A percentile compares a stretch with the other conserved stretches of the same genome.
These are phyloP conservation scores for Pseudoperonospora humuli DNA, from an alignment of 352 stramenopile genomes.

Conservation along the genomic window DNA sequence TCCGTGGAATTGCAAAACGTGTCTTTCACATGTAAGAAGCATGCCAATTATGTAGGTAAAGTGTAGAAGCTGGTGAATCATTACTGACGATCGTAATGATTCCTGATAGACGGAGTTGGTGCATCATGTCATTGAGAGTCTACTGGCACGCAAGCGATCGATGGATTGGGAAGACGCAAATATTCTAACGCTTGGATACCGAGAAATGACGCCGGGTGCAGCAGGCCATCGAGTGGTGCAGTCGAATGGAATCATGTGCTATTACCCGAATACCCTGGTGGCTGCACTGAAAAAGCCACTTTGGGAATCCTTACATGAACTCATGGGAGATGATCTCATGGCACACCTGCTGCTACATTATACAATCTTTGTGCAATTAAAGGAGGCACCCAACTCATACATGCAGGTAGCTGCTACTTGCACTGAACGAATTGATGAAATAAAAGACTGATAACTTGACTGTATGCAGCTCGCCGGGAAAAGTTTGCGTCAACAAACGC, in stretches of 20 bases:
- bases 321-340: slow-evolving; percentile 64
- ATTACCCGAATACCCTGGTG: slow-evolving; percentile 71
- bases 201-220: slow-evolving; percentile 31
- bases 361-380: slow-evolving; percentile 40
- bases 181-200: slow-evolving; percentile 63
- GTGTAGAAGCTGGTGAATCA: background rate
- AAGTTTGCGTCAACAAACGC: slow-evolving; percentile 35
- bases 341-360: slow-evolving; percentile 59
- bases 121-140: slow-evolving; percentile 40
- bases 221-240: slow-evolving; percentile 43
- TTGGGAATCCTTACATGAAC: slow-evolving; percentile 42
- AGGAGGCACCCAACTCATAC: slow-evolving; percentile 23
- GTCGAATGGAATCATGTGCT: slow-evolving; percentile 60
- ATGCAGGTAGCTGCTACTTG: slow-evolving; percentile 35
- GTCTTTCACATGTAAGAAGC: slow-evolving; percentile 30
- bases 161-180: slow-evolving; percentile 43
- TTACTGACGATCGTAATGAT: background rate
- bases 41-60: background rate
- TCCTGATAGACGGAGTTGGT: slow-evolving; percentile 33
- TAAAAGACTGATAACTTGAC: background rate
- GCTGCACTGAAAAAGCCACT: slow-evolving; percentile 41
- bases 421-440: background rate
- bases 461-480: slow-evolving; percentile 34
- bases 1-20: slow-evolving; percentile 26
- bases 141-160: slow-evolving; percentile 33